Base-by-base conservation (phyloP, 2,329 filamentous ascomycete species). In the Monosporascus cannonballus region DNA sequence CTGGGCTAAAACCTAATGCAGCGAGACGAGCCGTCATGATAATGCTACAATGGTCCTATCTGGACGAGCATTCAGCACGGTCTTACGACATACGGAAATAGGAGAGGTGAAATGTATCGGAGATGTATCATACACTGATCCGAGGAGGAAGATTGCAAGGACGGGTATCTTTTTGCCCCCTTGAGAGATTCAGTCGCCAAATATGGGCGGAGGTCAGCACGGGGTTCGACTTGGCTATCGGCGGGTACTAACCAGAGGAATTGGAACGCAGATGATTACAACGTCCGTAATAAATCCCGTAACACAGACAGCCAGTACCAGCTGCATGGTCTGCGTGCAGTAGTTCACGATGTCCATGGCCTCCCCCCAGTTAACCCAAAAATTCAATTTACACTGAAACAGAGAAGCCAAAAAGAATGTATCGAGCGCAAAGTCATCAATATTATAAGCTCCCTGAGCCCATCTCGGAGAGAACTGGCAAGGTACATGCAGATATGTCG, bases 261-360 rank as follows among this genome's bases (percentile, higher is more conserved):
- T 51, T 8, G 61, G 61, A 8, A 51, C 55, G 4, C 27, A 20
- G 3, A 61, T 51, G 20, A 63, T 59, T 6, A 54, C 49, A 1
- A 61, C 3, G 36, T 63, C 58, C 1, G 48, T 27, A 5, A 59
- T 38, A 18, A 61, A 61, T 9, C 52, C 61, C 2, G 56, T 59
- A 18, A 60, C 55, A 37, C 53, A 56, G 1, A 63, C 36, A 0
- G 50, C 25, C 9, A 61, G 47, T 6, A 54, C 50, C 11, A 58
- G 1, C 4, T 52, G 27, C 27, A 39, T 34, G 1, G 48, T 55
- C 1, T 49, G 30, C 1, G 49, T 34, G 42, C 59, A 63, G 7
- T 49, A 36, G 25, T 24, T 45, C 9, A 37, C 11, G 14, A 57
- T 48, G 1, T 52, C 54, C 3, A 2, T 46, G 3, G 55, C 24